phyloP scores from a whole-genome alignment of 129 eudicot genomes.

The Smallanthus sonchifolius region DNA sequence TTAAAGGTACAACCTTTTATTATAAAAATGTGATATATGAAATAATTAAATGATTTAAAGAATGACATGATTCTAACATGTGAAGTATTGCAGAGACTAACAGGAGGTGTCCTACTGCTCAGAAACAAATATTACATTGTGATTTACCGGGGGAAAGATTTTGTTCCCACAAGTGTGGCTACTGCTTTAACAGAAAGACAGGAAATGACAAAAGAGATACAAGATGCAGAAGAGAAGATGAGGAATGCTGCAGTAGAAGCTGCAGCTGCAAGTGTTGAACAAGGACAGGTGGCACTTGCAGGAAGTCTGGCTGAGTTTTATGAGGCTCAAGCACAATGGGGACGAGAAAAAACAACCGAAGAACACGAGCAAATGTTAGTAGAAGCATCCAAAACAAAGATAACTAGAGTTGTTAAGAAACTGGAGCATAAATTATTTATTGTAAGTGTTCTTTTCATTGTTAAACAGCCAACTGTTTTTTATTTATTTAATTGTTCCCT shows the following conservation, averaged over 20 bases:
- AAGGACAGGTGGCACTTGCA: slow-evolving; percentile 45
- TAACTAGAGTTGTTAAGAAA: slow-evolving; percentile 63
- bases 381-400: slow-evolving; percentile 69
- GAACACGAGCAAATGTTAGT: slow-evolving; percentile 66
- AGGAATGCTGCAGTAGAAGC: slow-evolving; percentile 26
- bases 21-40: slow-evolving; percentile 3
- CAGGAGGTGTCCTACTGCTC: slow-evolving; percentile 82
- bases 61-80: slow-evolving; percentile 22
- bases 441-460: slow-evolving; percentile 47
- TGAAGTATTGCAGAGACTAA: slow-evolving; percentile 56
- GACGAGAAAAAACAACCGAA: slow-evolving; percentile 70
- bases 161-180: slow-evolving; percentile 82
- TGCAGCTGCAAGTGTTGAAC: slow-evolving; percentile 27
- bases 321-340: slow-evolving; percentile 92
- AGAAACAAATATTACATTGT: slow-evolving; percentile 93
- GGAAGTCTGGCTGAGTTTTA: slow-evolving; percentile 94
- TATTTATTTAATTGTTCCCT: neutral
- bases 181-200: slow-evolving; percentile 76
- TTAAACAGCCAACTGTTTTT: neutral
- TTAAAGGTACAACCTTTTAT: slow-evolving; percentile 49
- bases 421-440: slow-evolving; percentile 77
- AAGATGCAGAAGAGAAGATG: slow-evolving; percentile 75
- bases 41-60: slow-evolving; percentile 1
- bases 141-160: slow-evolving; percentile 94
- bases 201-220: slow-evolving; percentile 69